Conservation (phyloP, 192 early-diverging fungal genomes). For the Backusella parvicylindrica region DNA sequence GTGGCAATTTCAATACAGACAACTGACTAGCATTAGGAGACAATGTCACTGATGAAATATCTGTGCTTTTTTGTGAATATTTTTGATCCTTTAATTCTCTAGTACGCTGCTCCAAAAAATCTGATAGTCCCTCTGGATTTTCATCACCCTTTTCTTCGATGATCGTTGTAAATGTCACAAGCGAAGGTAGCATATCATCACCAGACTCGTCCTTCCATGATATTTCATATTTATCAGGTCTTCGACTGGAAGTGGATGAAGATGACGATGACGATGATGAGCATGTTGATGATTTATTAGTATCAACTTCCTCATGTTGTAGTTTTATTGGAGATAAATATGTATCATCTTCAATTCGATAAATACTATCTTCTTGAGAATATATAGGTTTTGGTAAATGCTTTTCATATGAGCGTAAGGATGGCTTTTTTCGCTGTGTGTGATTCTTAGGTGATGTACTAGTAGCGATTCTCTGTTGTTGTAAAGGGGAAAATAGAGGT, state of each 20-base stretch:
- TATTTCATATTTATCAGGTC: constrained; percentile 16
- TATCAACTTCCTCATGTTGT: neutral
- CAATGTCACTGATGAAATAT: neutral
- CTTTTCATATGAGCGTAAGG: constrained; percentile 16
- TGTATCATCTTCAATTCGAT: neutral
- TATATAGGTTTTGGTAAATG: constrained; percentile 21
- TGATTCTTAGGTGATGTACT: neutral
- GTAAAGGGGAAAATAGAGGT: neutral
- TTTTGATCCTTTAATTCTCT: constrained; percentile 19
- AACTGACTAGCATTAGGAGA: neutral
- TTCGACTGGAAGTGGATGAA: neutral
- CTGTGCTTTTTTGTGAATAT: neutral
- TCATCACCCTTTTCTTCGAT: constrained; percentile 29
- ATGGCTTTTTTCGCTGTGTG: constrained; percentile 17
- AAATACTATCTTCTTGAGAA: constrained; percentile 22
- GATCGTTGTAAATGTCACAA: constrained; percentile 26
- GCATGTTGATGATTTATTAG: neutral
- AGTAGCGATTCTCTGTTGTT: neutral
- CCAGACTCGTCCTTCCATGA: constrained; percentile 33
- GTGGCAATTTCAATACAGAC: constrained; percentile 7
- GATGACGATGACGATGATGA: neutral
- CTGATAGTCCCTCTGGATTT: constrained; percentile 29
- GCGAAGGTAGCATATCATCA: constrained; percentile 28
- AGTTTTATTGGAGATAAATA: neutral
- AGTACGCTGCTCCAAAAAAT: constrained; percentile 30